A percentile compares a stretch with the other conserved stretches of the same genome.
These are phyloP conservation scores for Cercospora sp. DNA, from an alignment of 2,329 filamentous ascomycete genomes.

Conservation along the genomic window DNA sequence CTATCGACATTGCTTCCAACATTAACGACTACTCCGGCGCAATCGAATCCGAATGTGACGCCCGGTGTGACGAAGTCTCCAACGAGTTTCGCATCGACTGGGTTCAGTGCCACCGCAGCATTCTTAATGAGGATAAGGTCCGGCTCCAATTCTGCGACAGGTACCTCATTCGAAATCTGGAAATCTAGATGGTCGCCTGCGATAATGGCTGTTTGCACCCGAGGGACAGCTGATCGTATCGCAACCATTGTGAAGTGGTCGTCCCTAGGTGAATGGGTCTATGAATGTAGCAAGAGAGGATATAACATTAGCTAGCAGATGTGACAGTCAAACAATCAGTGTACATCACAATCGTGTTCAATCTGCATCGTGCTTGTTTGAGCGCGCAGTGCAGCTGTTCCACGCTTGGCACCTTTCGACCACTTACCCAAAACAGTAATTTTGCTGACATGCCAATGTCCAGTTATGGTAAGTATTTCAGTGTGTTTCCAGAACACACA, in stretches of 20 bases:
- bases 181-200: not conserved
- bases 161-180: not conserved
- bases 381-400: no score
- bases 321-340: no score
- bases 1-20: constrained; percentile 48
- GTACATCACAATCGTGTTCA: no score
- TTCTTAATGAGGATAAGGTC: not conserved
- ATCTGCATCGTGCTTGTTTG: no score
- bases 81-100: constrained; percentile 41
- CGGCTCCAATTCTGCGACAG: not conserved
- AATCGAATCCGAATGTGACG: constrained; percentile 46
- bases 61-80: constrained; percentile 32
- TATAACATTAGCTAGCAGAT: no score
- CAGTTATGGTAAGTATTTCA: not conserved
- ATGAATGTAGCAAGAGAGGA: no score
- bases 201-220: not conserved
- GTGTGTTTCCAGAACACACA: no score
- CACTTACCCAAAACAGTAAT: not conserved
- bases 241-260: not conserved
- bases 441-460: not conserved
- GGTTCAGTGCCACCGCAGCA: constrained; percentile 41
- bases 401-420: not conserved
- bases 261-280: no score
- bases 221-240: not conserved
- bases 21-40: constrained; percentile 53